phyloP scores from a whole-genome alignment of 2,329 filamentous ascomycete species.

The Stemphylium beticola region DNA sequence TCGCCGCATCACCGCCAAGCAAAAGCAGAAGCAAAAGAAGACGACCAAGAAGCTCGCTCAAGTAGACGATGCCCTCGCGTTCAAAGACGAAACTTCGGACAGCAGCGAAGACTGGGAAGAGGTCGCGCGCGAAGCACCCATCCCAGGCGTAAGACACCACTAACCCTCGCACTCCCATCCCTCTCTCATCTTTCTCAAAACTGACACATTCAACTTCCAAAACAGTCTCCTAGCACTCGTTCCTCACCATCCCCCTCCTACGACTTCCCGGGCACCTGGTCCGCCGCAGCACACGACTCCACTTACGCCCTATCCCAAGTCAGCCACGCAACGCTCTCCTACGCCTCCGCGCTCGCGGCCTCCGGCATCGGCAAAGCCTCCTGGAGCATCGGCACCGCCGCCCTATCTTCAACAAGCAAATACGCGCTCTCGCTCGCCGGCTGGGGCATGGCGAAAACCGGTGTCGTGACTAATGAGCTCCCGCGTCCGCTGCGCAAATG shows the following conservation, averaged over 20 bases:
- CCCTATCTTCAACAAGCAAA: slow-evolving; percentile 1
- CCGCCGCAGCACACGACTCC: slow-evolving; percentile 16
- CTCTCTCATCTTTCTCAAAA: too few relatives aligned
- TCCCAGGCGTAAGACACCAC: background rate
- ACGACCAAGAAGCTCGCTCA: too few relatives aligned
- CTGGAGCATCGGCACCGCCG: slow-evolving; percentile 17
- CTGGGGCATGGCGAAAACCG: slow-evolving; percentile 1
- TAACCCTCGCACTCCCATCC: background rate
- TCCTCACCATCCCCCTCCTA: background rate
- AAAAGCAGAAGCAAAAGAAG: too few relatives aligned
- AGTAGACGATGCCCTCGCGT: background rate
- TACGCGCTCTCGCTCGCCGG: background rate
- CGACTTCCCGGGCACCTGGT: slow-evolving; percentile 26
- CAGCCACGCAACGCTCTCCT: slow-evolving; percentile 14
- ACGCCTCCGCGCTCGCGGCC: slow-evolving; percentile 9
- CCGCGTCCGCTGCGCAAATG: background rate
- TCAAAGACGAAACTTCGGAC: background rate
- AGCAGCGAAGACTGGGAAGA: background rate
- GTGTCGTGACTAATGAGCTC: background rate
- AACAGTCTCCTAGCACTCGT: too few relatives aligned
- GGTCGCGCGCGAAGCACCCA: background rate
- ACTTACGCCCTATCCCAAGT: slow-evolving; percentile 14
- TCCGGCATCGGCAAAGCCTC: slow-evolving; percentile 21
- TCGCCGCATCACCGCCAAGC: background rate
- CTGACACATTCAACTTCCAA: too few relatives aligned